Percentiles rank a stretch among this genome's conserved stretches.
Conservation (phyloP, 352 stramenopile genomes). For the Pythium aphanidermatum region DNA sequence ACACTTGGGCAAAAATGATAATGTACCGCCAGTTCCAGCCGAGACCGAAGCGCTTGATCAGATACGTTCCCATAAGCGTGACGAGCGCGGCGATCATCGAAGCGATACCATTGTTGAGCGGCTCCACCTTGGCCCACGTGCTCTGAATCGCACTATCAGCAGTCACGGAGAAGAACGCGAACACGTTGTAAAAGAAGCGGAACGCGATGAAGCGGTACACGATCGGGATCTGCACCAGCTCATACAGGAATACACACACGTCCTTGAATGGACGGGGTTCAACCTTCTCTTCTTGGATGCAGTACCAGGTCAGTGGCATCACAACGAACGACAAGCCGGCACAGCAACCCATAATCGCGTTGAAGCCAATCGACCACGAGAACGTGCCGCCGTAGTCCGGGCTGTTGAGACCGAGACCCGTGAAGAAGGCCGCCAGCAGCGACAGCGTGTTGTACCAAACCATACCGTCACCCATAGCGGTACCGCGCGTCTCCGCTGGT, state of each 20-base stretch:
- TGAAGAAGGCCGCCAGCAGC: conserved; percentile 39
- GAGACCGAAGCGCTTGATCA: conserved; percentile 37
- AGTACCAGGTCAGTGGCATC: conserved; percentile 37
- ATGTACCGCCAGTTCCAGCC: conserved; percentile 50
- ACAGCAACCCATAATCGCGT: conserved; percentile 42
- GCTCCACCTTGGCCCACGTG: conserved; percentile 47
- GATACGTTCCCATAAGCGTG: conserved; percentile 29
- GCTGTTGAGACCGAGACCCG: conserved; percentile 53
- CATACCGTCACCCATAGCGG: conserved; percentile 19
- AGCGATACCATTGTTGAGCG: conserved; percentile 48
- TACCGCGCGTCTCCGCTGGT: conserved; percentile 31
- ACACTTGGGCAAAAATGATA: conserved; percentile 30
- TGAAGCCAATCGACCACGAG: conserved; percentile 36
- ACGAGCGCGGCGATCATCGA: conserved; percentile 37
- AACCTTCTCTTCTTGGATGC: conserved; percentile 36
- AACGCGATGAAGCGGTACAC: conserved; percentile 23
- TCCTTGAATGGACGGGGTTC: conserved; percentile 14
- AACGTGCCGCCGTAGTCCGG: conserved; percentile 49
- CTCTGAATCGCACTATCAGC: conserved; percentile 39
- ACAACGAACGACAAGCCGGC: conserved; percentile 27
- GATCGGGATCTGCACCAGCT: conserved; percentile 46
- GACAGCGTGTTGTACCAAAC: conserved; percentile 22
- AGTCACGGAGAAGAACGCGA: conserved; percentile 43
- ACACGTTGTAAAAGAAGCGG: conserved; percentile 24
- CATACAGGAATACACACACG: conserved; percentile 29